phyloP scores from a whole-genome alignment of 768 basidiomycete species.

The Termitomyces titanicus region DNA sequence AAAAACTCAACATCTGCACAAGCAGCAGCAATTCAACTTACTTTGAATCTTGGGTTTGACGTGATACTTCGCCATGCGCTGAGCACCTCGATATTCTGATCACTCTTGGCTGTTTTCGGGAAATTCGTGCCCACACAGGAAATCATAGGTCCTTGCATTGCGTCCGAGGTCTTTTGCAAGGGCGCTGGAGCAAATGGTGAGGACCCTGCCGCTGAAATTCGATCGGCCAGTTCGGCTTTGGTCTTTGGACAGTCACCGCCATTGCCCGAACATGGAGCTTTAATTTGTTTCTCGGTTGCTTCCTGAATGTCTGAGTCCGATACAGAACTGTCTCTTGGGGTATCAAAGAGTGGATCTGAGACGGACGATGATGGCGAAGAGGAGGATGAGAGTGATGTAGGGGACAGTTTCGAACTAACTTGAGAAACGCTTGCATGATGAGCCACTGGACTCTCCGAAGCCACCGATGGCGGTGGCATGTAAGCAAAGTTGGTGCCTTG shows the following conservation, averaged over 20 bases:
- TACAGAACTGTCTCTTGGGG: slow-evolving; percentile 27
- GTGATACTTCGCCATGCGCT: slow-evolving; percentile 79
- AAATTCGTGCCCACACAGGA: slow-evolving; percentile 65
- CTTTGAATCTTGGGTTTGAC: slow-evolving; percentile 73
- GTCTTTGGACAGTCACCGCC: slow-evolving; percentile 46
- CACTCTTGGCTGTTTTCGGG: slow-evolving; percentile 64
- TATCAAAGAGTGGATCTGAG: slow-evolving; percentile 33
- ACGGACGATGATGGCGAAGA: slow-evolving; percentile 29
- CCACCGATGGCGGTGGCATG: slow-evolving; percentile 26
- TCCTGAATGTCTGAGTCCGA: slow-evolving; percentile 26
- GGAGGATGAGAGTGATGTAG: slow-evolving; percentile 36
- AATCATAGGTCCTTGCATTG: slow-evolving; percentile 48
- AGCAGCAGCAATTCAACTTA: slow-evolving; percentile 26
- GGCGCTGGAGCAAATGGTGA: slow-evolving; percentile 53
- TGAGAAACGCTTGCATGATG: slow-evolving; percentile 36
- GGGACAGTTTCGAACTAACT: slow-evolving; percentile 14
- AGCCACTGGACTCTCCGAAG: slow-evolving; percentile 53
- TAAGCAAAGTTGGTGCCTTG: slow-evolving; percentile 26
- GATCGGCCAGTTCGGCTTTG: slow-evolving; percentile 46
- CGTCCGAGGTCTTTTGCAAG: slow-evolving; percentile 42
- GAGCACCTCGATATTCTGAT: slow-evolving; percentile 73
- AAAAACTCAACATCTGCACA: not conserved
- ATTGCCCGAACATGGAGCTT: not conserved
- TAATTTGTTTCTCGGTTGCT: slow-evolving; percentile 13
- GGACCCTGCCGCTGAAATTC: slow-evolving; percentile 50